Base-by-base conservation (phyloP, 352 stramenopile species). In the Phytophthora boehmeriae region DNA sequence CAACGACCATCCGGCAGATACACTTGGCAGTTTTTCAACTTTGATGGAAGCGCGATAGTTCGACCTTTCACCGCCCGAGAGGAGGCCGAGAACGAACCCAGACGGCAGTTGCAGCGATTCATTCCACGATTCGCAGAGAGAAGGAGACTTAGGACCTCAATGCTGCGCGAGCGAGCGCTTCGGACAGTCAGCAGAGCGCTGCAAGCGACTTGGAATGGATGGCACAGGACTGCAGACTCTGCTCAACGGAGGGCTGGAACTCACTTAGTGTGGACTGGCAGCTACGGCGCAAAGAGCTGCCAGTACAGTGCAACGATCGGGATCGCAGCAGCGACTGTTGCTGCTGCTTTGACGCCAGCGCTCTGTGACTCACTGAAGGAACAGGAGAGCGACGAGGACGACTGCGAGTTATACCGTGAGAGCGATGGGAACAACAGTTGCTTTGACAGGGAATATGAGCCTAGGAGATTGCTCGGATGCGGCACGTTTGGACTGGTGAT, bases 401-500 rank as follows among this genome's bases (percentile, higher is more conserved):
- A 35, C 20, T 59, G 32, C 30, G 57, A 57, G 11, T 45, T 70
- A 49, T 62, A 39, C n/a, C 49, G 62, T 6, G 22, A 5, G 11
- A 46, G 22, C 9, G 51, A 58, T 9, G 53, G 49, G 10, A 59
- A 48, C 14, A 34, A 63, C 32, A 61, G 8, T 25, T 83, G 78
- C 49, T 91, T 93, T 68, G 84, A 93, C 17, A 54, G 72, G 4
- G 78, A 88, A 35, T 93, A 89, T 39, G 81, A 93, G 43, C 58
- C 73, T 11, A 89, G 73, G 30, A 81, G 66, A 23, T 45, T 93
- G 27, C 66, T 93, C 1, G 86, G 84, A 19, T 86, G 67, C 13
- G 86, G 86, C 19, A 71, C 85, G 2, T 95, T 92, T 59, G 86
- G 86, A n/a, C 80, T 93, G 23, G 86, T 95, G 30, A 91, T 95